Evolutionary conservation across 768 basidiomycete species (phyloP).

Genomic region (Leucocoprinus leucothites): DNA sequence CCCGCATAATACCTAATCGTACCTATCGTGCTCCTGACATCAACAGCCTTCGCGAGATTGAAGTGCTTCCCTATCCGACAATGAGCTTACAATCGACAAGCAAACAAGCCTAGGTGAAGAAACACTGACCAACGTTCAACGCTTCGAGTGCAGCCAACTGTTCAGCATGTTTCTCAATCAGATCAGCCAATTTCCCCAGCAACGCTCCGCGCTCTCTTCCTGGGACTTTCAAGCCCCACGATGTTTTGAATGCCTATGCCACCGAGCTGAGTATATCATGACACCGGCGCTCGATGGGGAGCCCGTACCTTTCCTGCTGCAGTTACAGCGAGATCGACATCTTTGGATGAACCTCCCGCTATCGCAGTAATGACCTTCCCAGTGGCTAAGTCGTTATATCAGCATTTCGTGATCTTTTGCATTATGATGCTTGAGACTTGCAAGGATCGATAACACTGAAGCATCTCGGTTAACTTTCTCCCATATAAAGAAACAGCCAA

Average conservation of each 20-base stretch:
- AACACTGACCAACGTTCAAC: slow-evolving; percentile 55
- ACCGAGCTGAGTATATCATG: not conserved
- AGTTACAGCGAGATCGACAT: slow-evolving; percentile 74
- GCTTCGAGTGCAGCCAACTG: slow-evolving; percentile 73
- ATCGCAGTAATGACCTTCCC: slow-evolving; percentile 61
- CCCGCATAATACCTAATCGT: slow-evolving; percentile 80
- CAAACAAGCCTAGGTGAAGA: slow-evolving; percentile 5
- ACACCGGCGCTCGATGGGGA: not conserved
- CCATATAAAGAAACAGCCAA: no score
- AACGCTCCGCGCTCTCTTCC: slow-evolving; percentile 52
- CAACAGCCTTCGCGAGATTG: slow-evolving; percentile 42
- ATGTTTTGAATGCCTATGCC: slow-evolving; percentile 41
- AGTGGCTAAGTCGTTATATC: slow-evolving; percentile 39
- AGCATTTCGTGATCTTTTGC: not conserved
- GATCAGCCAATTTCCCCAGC: slow-evolving; percentile 58
- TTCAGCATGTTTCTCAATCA: slow-evolving; percentile 60
- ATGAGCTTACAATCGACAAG: not conserved
- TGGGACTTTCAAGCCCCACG: slow-evolving; percentile 65
- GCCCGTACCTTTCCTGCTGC: slow-evolving; percentile 53
- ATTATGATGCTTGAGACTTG: not conserved
- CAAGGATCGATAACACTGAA: slow-evolving; percentile 56
- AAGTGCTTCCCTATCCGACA: slow-evolving; percentile 49
- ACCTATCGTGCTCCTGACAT: slow-evolving; percentile 45
- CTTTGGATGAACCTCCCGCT: slow-evolving; percentile 58
- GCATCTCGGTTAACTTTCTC: not conserved